These are phyloP conservation scores for Cymbomonas tetramitiformis DNA, from an alignment of 139 green algal species.

Conservation along the genomic window DNA sequence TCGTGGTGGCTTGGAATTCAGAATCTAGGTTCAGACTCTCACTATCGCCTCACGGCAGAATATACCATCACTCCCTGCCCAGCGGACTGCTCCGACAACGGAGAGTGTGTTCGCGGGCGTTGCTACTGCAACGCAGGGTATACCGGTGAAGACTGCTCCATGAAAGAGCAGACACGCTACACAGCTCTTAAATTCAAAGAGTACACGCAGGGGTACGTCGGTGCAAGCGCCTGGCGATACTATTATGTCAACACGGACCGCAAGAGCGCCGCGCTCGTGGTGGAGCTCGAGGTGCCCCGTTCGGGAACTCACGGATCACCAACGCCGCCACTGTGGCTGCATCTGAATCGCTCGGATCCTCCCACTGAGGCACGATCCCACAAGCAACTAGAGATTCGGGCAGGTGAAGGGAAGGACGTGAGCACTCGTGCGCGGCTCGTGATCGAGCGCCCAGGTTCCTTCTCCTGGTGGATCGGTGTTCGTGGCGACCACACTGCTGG, in stretches of 20 bases:
- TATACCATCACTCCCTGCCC: not conserved
- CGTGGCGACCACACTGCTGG: not conserved
- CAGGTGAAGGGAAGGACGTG: no score
- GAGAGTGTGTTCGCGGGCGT: not conserved
- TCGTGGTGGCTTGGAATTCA: conserved; percentile 1
- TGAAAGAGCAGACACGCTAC: not conserved
- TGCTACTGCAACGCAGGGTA: conserved; percentile 3
- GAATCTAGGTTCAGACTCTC: not conserved
- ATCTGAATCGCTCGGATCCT: conserved; percentile 2
- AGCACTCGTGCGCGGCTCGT: not conserved
- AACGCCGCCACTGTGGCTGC: no score
- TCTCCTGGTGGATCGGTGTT: conserved; percentile 1
- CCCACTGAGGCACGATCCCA: no score
- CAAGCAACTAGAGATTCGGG: no score
- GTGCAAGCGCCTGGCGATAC: not conserved
- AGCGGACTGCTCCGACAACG: not conserved
- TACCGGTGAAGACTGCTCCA: not conserved
- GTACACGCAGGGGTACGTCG: not conserved
- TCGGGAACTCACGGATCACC: no score
- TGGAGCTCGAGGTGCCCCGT: not conserved
- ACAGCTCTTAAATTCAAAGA: not conserved
- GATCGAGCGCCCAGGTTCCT: not conserved
- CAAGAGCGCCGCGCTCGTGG: conserved; percentile 1
- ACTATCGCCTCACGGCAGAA: not conserved
- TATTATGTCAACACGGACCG: conserved; percentile 9